Conservation (phyloP, 106 monocot genomes). For the Narthecium ossifragum region DNA sequence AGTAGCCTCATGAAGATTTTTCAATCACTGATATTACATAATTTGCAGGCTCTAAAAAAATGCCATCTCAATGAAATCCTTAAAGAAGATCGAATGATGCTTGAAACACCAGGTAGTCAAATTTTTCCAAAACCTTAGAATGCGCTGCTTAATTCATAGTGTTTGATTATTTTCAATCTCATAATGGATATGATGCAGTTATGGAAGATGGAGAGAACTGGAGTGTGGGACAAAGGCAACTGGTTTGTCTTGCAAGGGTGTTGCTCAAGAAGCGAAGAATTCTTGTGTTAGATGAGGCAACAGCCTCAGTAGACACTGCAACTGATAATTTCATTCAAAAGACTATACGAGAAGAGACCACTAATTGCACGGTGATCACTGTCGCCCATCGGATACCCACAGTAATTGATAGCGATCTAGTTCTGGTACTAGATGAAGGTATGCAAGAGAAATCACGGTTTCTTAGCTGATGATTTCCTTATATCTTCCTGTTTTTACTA, state of each 20-base stretch:
- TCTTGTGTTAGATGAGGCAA: slow-evolving; percentile 91
- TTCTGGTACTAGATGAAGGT: slow-evolving; percentile 85
- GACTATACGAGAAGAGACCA: slow-evolving; percentile 59
- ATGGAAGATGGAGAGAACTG: slow-evolving; percentile 86
- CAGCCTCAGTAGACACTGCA: slow-evolving; percentile 86
- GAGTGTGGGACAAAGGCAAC: slow-evolving; percentile 83
- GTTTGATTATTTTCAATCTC: neutral
- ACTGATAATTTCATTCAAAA: slow-evolving; percentile 83
- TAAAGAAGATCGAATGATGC: slow-evolving; percentile 37
- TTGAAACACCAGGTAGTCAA: slow-evolving; percentile 76
- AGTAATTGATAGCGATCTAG: slow-evolving; percentile 73
- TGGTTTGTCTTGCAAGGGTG: slow-evolving; percentile 72
- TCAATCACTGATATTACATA: neutral
- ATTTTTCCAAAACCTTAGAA: neutral
- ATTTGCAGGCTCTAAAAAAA: slow-evolving; percentile 49
- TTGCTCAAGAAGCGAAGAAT: slow-evolving; percentile 67
- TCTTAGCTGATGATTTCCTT: neutral
- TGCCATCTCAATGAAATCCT: slow-evolving; percentile 56
- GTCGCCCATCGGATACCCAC: slow-evolving; percentile 84
- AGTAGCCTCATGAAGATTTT: neutral
- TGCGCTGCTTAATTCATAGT: neutral
- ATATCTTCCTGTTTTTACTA: too few species aligned
- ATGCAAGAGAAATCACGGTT: too few species aligned
- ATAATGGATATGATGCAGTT: slow-evolving; percentile 31
- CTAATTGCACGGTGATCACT: slow-evolving; percentile 67